Base-by-base conservation (phyloP, 768 basidiomycete genomes). In the Pleurotus pulmonarius region DNA sequence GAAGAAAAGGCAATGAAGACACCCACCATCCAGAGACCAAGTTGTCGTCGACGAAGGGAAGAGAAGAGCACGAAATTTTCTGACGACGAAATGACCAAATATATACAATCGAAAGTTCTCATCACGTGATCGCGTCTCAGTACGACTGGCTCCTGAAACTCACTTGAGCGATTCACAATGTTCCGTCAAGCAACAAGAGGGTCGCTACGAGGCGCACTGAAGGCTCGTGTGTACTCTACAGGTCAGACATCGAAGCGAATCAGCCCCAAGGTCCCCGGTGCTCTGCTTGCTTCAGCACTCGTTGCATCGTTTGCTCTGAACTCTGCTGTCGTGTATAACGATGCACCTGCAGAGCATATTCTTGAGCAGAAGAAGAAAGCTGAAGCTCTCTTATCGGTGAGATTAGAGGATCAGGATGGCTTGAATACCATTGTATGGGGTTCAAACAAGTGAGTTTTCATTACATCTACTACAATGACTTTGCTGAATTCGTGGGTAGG, bases 361-460 rank as follows among this genome's bases (percentile, higher is more conserved):
- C 49, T 29, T 24, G 55, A 58, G 1, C 56, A 54, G 29, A 53
- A 18, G 20, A 56, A 49, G 7, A 34, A 34, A 34, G 29, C 7
- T 1, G 9, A 34, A 0, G 29, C 2, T 34, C 9, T 34, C 9
- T 34, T 11, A 34, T 34, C 29, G 29, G 58, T 51, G 37, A 58
- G 58, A 15, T 49, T 20, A 1, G 59, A 47, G 5, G 47, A 46
- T 12, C 65, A 71, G 18, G 65, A 64, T 26, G 8, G 20, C 24
- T 65, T 89, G 47, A 70, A 70, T 52, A 74, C 81, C 2, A 65
- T 88, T 8, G 82, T 83, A 0, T 92, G 90, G 88, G 89, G 90
- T 39, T 88, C 88, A 16, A 92, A 90, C 63, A 81, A 70, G 89
- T 87, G 65, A 61, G 77, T 65, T 39, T 29, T 43, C 52, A 18